Evolutionary conservation across 2,329 filamentous ascomycete genomes (phyloP), one percentile per base, ranked within the genome.

Genomic region (Diatrype stigma): DNA sequence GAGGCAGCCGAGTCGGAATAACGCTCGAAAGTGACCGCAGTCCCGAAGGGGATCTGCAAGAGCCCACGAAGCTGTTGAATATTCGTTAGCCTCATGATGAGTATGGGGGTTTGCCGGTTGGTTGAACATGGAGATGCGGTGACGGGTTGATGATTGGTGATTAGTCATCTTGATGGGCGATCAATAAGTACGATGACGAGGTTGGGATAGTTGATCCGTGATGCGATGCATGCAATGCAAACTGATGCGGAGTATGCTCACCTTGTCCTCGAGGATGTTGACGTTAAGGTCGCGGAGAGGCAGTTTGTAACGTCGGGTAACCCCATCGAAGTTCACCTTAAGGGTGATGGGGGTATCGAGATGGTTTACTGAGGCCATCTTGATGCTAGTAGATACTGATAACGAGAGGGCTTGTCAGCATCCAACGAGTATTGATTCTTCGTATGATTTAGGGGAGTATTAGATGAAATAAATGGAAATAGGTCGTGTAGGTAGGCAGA

Each of bases 1-100:
- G 84, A 77, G 44, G 80, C 87, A 58, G 90, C 89, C 58, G 91
- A 96, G 72, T 99, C 94, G 58, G 94, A 97, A 74, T 91, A 99
- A 60, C 94, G 90, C 76, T 97, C 92, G 63, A 97, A 86, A 63
- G 85, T 71, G 66, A 86, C 80, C 47, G 81, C 71, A 54, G 82
- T 77, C 64, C 83, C 78, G 45, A 77, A 66, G 32, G 82, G 78
- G 60, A 95, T 83, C 54, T 76, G 72, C 48, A 96, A 82, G 49
- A 86, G 73, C 56, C 74, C 71, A 59, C 87, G 87, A 60, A 96
- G 80, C 89, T 93, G 57, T 50, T 40, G 45, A 42, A 22, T 16
- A 22, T 19, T 30, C 2, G 6, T 35, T 19, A 48, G 37, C 6
- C 19, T n/a, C 42, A 46, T 30, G 45, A 16, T 19, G 14, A 30